Evolutionary conservation across 805 yeast genomes (phyloP).

Genomic region (Kuraishia hungarica): DNA sequence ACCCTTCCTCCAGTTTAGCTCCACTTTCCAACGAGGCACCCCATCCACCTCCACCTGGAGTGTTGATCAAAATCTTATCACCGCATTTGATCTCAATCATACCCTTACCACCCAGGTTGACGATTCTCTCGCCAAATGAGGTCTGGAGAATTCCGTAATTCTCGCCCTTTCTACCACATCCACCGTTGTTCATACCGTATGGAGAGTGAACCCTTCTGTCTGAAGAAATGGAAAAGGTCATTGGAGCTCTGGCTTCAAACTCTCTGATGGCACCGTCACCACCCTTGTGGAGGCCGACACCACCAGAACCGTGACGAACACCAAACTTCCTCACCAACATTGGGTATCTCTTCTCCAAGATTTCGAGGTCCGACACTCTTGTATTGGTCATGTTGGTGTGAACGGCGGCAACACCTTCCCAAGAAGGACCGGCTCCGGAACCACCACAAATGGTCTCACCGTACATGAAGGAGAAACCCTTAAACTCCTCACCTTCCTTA

Average conservation of each 20-base stretch:
- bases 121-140: slow-evolving; percentile 20
- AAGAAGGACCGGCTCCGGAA: slow-evolving; percentile 47
- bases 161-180: slow-evolving; percentile 63
- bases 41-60: slow-evolving; percentile 88
- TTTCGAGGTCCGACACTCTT: slow-evolving; percentile 43
- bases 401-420: slow-evolving; percentile 37
- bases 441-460: slow-evolving; percentile 35
- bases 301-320: slow-evolving; percentile 71
- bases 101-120: slow-evolving; percentile 65
- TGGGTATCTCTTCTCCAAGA: slow-evolving; percentile 43
- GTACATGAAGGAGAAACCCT: slow-evolving; percentile 12
- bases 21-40: slow-evolving; percentile 26
- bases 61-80: slow-evolving; percentile 56
- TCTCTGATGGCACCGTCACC: slow-evolving; percentile 87
- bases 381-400: slow-evolving; percentile 50
- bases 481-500: slow-evolving; percentile 37
- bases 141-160: slow-evolving; percentile 29
- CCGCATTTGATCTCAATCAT: slow-evolving; percentile 50
- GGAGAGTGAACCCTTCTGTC: slow-evolving; percentile 85
- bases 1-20: too few relatives aligned
- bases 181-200: slow-evolving; percentile 81
- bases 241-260: slow-evolving; percentile 65
- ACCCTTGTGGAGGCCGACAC: slow-evolving; percentile 62
- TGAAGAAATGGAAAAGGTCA: slow-evolving; percentile 56
- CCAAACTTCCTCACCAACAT: slow-evolving; percentile 51